Percentiles rank a stretch among this genome's conserved stretches.
phyloP scores from a whole-genome alignment of 371 early-diverging fungal species.

The Mucor plumbeus region DNA sequence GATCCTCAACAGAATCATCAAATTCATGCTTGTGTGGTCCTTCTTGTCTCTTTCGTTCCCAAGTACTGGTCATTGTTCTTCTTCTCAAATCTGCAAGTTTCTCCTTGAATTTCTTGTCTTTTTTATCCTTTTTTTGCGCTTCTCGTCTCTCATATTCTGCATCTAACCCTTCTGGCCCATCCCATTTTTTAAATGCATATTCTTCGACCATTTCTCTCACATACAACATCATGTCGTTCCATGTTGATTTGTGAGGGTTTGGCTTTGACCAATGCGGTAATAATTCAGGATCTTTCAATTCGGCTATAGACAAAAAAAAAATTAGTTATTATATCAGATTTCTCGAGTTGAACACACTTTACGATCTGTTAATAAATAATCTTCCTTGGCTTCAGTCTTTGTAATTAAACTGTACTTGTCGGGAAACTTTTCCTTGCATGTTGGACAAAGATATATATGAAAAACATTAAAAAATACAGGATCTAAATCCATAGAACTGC shows the following conservation, averaged over 20 bases:
- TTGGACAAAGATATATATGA: slow-evolving; percentile 71
- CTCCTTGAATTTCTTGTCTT: slow-evolving; percentile 85
- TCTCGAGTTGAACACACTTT: neutral
- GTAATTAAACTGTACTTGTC: slow-evolving; percentile 92
- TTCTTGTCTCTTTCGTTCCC: slow-evolving; percentile 68
- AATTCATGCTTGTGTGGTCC: slow-evolving; percentile 79
- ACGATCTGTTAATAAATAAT: slow-evolving; percentile 91
- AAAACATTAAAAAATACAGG: slow-evolving; percentile 73
- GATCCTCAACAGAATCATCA: slow-evolving; percentile 56
- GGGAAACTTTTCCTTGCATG: slow-evolving; percentile 73
- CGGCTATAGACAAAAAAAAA: slow-evolving; percentile 49
- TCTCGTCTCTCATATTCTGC: slow-evolving; percentile 88
- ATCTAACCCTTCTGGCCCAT: slow-evolving; percentile 85
- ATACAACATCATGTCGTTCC: slow-evolving; percentile 95
- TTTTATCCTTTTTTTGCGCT: slow-evolving; percentile 76
- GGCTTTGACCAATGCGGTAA: slow-evolving; percentile 89
- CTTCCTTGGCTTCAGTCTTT: slow-evolving; percentile 92
- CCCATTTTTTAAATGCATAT: slow-evolving; percentile 95
- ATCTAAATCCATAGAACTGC: slow-evolving; percentile 81
- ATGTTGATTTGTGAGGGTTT: slow-evolving; percentile 94
- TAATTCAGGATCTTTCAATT: slow-evolving; percentile 78
- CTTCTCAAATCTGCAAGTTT: slow-evolving; percentile 81
- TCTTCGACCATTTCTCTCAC: slow-evolving; percentile 88
- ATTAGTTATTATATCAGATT: neutral
- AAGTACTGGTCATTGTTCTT: slow-evolving; percentile 82